Conservation (phyloP, 108 stramenopile species). For the Fragilaria crotonensis region DNA sequence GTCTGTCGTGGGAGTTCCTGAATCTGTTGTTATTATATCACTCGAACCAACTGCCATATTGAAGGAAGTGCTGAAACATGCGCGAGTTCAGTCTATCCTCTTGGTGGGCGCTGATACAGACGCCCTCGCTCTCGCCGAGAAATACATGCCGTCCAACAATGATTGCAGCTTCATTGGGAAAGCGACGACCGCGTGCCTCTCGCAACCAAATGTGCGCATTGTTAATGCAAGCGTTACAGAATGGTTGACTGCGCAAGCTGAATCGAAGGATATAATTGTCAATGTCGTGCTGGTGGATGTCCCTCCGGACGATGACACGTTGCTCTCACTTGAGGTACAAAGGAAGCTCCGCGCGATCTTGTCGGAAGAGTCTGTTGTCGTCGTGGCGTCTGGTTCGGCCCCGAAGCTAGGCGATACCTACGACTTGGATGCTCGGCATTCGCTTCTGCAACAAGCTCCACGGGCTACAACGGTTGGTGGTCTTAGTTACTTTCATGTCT, state of each 20-base stretch:
- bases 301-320: neutral
- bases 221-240: neutral
- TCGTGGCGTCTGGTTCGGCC: neutral
- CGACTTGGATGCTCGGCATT: neutral
- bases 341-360: neutral
- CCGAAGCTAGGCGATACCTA: neutral
- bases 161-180: neutral
- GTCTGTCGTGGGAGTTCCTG: neutral
- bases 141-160: neutral
- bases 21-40: neutral
- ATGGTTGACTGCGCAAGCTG: neutral
- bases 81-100: neutral
- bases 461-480: neutral
- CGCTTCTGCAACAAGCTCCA: neutral
- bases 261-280: neutral
- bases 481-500: neutral
- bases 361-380: neutral
- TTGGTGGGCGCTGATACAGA: neutral
- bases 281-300: neutral
- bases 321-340: neutral
- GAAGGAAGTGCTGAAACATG: neutral
- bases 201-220: neutral
- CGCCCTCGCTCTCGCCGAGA: neutral
- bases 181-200: neutral
- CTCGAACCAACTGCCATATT: neutral